These are phyloP conservation scores for Cichorium intybus DNA, from an alignment of 140 eudicot species.

Conservation along the genomic window DNA sequence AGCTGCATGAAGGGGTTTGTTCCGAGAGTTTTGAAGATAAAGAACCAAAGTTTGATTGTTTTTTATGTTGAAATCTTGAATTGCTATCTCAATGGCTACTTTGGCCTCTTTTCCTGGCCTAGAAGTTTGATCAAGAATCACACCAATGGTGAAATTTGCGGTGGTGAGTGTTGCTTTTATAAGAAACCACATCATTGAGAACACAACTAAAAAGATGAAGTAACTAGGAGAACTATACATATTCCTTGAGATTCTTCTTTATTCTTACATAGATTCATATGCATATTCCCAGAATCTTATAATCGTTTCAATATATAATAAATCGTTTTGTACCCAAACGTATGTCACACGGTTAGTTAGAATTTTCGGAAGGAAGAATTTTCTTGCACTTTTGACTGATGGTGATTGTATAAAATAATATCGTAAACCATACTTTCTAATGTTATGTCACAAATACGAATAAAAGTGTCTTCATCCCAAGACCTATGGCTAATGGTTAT, in stretches of 20 bases:
- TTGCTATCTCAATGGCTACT: slow-evolving; percentile 40
- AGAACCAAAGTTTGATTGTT: slow-evolving; percentile 10
- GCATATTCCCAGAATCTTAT: not conserved
- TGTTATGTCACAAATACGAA: not conserved
- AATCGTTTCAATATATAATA: not conserved
- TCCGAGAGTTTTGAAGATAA: slow-evolving; percentile 13
- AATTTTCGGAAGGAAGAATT: slow-evolving; percentile 2
- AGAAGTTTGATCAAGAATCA: slow-evolving; percentile 22
- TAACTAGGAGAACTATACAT: slow-evolving; percentile 19
- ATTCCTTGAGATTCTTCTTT: slow-evolving; percentile 6
- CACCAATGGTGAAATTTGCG: slow-evolving; percentile 14
- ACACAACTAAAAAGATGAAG: slow-evolving; percentile 1
- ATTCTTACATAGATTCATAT: slow-evolving; percentile 3
- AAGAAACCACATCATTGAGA: slow-evolving; percentile 14
- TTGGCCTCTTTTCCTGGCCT: slow-evolving; percentile 35
- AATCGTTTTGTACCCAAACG: slow-evolving; percentile 7
- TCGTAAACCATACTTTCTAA: not conserved
- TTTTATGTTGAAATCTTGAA: slow-evolving; percentile 19
- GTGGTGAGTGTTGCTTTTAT: slow-evolving; percentile 17
- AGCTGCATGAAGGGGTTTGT: slow-evolving; percentile 39
- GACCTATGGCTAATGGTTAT: not conserved
- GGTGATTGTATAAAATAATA: not conserved
- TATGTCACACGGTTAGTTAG: slow-evolving; percentile 10
- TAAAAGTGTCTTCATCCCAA: no score
- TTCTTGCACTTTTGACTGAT: slow-evolving; percentile 9